These are phyloP conservation scores for Phytophthora cryptogea DNA, from an alignment of 352 stramenopile genomes.

Conservation along the genomic window DNA sequence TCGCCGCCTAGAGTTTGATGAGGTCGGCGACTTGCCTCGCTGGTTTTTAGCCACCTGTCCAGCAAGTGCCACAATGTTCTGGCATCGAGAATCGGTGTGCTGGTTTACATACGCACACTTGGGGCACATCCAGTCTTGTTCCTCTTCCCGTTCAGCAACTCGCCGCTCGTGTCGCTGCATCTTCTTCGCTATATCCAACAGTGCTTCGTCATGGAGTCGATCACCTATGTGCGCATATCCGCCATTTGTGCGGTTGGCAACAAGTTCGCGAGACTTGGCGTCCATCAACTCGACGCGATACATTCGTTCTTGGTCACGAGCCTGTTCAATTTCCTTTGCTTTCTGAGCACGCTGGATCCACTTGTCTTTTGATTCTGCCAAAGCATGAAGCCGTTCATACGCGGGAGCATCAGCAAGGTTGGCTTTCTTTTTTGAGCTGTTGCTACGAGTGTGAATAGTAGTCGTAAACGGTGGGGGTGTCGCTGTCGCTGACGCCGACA, in stretches of 20 bases:
- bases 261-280: slow-evolving; percentile 61
- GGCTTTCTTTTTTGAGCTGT: slow-evolving; percentile 38
- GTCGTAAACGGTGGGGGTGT: slow-evolving; percentile 30
- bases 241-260: slow-evolving; percentile 53
- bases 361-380: slow-evolving; percentile 73
- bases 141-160: slow-evolving; percentile 42
- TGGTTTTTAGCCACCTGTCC: slow-evolving; percentile 13
- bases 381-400: slow-evolving; percentile 68
- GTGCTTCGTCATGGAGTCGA: slow-evolving; percentile 71
- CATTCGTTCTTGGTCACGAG: slow-evolving; percentile 45
- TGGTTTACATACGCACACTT: slow-evolving; percentile 77
- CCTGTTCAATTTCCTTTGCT: slow-evolving; percentile 60
- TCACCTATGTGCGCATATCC: slow-evolving; percentile 73
- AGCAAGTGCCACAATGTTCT: slow-evolving; percentile 48
- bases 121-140: slow-evolving; percentile 81
- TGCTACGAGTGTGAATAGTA: slow-evolving; percentile 10
- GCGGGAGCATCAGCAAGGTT: slow-evolving; percentile 40
- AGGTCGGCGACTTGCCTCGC: slow-evolving; percentile 9
- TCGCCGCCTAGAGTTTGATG: slow-evolving; percentile 9
- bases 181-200: slow-evolving; percentile 70
- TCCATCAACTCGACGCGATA: slow-evolving; percentile 54
- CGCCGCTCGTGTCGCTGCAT: slow-evolving; percentile 50
- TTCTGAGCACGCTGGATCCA: slow-evolving; percentile 77
- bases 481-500: slow-evolving; percentile 7
- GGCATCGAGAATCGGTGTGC: slow-evolving; percentile 55